A percentile compares a stretch with the other conserved stretches of the same genome.
Conservation (phyloP, 371 early-diverging fungal genomes). For the Mucor plumbeus region DNA sequence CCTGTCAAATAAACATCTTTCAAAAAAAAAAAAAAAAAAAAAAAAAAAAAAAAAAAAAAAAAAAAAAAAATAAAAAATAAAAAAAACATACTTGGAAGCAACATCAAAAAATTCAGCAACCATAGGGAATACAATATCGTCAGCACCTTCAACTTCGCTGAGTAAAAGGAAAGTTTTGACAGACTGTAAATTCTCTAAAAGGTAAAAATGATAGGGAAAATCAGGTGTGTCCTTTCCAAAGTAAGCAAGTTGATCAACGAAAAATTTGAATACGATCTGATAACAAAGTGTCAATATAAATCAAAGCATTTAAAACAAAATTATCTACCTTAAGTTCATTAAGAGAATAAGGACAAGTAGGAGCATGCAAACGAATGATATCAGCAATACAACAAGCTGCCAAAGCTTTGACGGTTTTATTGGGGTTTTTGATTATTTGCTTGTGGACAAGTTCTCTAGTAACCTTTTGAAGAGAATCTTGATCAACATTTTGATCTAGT, state of each 20-base stretch:
- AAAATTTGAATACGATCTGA: conserved; percentile 81
- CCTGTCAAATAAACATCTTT: neutral
- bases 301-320: neutral
- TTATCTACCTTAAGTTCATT: conserved; percentile 56
- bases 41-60: too few relatives aligned
- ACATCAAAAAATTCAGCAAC: conserved; percentile 33
- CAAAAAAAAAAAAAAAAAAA: too few relatives aligned
- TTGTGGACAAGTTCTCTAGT: conserved; percentile 72
- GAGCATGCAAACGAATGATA: conserved; percentile 89
- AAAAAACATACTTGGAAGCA: conserved; percentile 20
- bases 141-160: conserved; percentile 40
- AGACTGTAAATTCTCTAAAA: conserved; percentile 85
- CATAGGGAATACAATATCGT: conserved; percentile 24
- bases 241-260: conserved; percentile 77
- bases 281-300: neutral
- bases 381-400: conserved; percentile 93
- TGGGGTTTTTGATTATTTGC: conserved; percentile 75
- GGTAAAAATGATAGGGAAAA: conserved; percentile 76
- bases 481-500: conserved; percentile 44
- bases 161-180: conserved; percentile 85
- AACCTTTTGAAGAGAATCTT: conserved; percentile 62
- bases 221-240: conserved; percentile 60
- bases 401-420: conserved; percentile 77
- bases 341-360: conserved; percentile 86
- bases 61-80: too few relatives aligned